Evolutionary conservation across 2,329 filamentous ascomycete genomes (phyloP).

Genomic region (Epichloe festucae): DNA sequence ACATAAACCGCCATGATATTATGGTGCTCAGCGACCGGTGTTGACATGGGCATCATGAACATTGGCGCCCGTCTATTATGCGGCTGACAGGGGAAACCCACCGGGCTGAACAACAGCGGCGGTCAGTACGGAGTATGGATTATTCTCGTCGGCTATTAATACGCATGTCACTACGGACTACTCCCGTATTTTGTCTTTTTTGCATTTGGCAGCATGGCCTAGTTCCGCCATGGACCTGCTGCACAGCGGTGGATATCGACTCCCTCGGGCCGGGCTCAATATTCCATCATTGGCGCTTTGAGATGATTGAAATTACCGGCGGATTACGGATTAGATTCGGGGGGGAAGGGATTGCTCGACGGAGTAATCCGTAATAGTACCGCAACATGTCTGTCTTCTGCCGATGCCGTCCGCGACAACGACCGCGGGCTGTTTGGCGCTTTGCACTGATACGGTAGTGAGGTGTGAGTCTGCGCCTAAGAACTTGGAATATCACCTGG

Average conservation of each 20-base stretch:
- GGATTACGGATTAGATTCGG: too few species aligned
- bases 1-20: background rate
- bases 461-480: background rate
- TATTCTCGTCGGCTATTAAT: too few species aligned
- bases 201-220: background rate
- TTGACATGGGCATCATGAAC: background rate
- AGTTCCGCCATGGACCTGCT: background rate
- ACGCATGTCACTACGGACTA: too few species aligned
- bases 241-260: constrained; percentile 1
- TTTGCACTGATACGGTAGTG: background rate
- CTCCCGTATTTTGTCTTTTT: background rate
- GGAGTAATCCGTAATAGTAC: background rate
- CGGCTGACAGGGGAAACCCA: background rate
- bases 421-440: too few species aligned
- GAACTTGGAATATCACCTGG: too few species aligned
- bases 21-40: background rate
- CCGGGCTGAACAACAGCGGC: background rate
- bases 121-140: background rate
- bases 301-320: too few species aligned
- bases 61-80: background rate
- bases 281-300: too few species aligned
- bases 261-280: background rate
- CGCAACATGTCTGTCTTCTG: background rate
- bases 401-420: background rate
- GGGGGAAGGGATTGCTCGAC: background rate